These are phyloP conservation scores for Clonostachys rhizophaga DNA, from an alignment of 2,329 filamentous ascomycete genomes.

Conservation along the genomic window DNA sequence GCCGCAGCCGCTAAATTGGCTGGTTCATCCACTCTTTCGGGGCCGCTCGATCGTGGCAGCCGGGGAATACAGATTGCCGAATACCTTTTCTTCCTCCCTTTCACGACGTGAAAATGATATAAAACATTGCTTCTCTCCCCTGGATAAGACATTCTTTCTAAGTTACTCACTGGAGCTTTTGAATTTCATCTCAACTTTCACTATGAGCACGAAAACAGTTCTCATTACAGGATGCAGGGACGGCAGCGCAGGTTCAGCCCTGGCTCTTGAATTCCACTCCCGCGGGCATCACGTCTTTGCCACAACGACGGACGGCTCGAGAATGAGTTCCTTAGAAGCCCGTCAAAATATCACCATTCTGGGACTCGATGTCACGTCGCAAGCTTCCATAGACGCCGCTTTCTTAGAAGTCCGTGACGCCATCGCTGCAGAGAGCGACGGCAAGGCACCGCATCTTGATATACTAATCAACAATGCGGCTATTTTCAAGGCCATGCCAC, in stretches of 20 bases:
- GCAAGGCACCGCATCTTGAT: background rate
- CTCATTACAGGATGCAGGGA: background rate
- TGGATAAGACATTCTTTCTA: too few relatives aligned
- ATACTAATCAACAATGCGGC: background rate
- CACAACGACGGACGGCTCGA: background rate
- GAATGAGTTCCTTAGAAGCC: background rate
- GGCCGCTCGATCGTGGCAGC: too few relatives aligned
- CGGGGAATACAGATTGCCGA: too few relatives aligned
- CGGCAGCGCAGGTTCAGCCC: background rate
- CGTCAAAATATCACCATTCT: background rate
- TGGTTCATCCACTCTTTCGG: too few relatives aligned
- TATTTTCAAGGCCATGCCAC: background rate
- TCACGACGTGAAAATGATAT: too few relatives aligned
- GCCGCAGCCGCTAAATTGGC: too few relatives aligned
- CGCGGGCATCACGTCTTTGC: background rate
- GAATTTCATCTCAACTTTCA: background rate
- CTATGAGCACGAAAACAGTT: background rate
- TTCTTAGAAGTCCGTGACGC: background rate
- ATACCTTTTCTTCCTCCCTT: too few relatives aligned
- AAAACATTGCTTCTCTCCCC: too few relatives aligned
- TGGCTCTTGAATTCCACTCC: background rate
- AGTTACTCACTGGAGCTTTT: too few relatives aligned
- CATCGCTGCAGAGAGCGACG: background rate
- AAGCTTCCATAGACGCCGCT: background rate
- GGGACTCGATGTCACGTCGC: background rate